Evolutionary conservation across 306 rosid species (phyloP), one percentile per base, ranked within the genome.

Genomic region (Pterocarpus macrocarpus): DNA sequence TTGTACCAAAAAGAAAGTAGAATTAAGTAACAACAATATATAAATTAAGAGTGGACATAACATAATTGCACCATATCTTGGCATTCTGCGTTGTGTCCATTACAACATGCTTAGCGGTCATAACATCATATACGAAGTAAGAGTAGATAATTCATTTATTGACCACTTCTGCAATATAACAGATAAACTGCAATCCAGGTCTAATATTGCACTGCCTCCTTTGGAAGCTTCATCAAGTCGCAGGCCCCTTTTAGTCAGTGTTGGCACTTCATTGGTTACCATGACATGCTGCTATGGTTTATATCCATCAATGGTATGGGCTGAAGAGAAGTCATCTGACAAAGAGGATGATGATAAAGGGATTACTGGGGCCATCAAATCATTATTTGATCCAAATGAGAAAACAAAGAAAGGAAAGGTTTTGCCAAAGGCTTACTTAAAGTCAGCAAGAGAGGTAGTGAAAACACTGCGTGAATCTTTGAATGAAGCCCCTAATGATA

Each of bases 361-460:
- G 69, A 63, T 95, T 36, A 9, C 90, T n/a, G 97, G 92, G 53
- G 84, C 91, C 30, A 43, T 93, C n/a, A 82, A 85, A 74, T 85
- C 97, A 9, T 83, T 95, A 58, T 84, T 93, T 76, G 97, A 91
- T 64, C 90, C 97, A 32, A 88, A 88, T 55, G 93, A 91, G 64
- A 87, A 78, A 82, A 90, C 98, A 0, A 90, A 90, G 86, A 84
- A 89, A 1, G 99, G 99, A 49, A 95, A 85, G 82, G 88, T 88
- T 76, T 87, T 95, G 78, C 96, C 98, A 35, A 95, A 91, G 87
- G 97, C 93, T 64, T 95, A 90, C 92, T 75, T 95, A 55, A 88
- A 91, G 75, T 90, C 97, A 3, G 99, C 95, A 39, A 87, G 87
- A 80, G 97, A 90, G 78, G 88, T 95, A 30, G 94, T 93, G 88